Base-by-base conservation (phyloP, 495 filamentous ascomycete species). In the Viridothelium virens region DNA sequence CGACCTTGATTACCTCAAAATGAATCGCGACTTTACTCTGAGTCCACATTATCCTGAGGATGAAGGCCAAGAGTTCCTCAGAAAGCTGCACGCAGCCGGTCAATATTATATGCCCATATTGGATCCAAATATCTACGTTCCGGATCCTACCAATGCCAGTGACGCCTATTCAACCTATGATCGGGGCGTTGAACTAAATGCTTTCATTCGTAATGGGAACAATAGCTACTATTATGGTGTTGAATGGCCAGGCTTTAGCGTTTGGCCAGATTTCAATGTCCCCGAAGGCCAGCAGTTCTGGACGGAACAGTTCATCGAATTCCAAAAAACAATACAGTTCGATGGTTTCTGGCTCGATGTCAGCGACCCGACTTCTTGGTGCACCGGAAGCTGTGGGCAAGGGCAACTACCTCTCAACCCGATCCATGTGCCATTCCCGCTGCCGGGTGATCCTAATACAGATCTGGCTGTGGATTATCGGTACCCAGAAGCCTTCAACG, bases 321-420 rank as follows among this genome's bases (percentile, higher is more conserved):
- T 56, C 61, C 69, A 71, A 33, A n/a, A 65, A 14, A 46, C 41
- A 31, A 14, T 71, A 34, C 16, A 39, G 3, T 71, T 66, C 48
- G 69, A 71, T 56, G 69, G 69, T 3, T 69, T 69, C 37, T 71
- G 69, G 67, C 38, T 71, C 3, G 69, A 70, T 47, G 65, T 71
- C 9, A 69, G 53, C 46, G 69, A 71, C 50, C 38, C 67, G 6
- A 34, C 44, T n/a, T 71, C 67, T 11, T 71, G 44, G 39, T 71
- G 69, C 44, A 69, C 69, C 2, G 69, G 69, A 5, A 64, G 56
- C 34, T 71, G 69, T 39, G 69, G 69, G 4, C 62, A 68, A 44
- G 64, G 61, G 6, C 59, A 31, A 3, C 12, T 67, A 7, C 46
- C 66, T 25, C 44, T 50, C 36, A 71, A 71, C 37, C 69, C 67